Percentiles rank a stretch among this genome's conserved stretches.
phyloP scores from a whole-genome alignment of 441 rosid genomes.

The Mallotus repandus region DNA sequence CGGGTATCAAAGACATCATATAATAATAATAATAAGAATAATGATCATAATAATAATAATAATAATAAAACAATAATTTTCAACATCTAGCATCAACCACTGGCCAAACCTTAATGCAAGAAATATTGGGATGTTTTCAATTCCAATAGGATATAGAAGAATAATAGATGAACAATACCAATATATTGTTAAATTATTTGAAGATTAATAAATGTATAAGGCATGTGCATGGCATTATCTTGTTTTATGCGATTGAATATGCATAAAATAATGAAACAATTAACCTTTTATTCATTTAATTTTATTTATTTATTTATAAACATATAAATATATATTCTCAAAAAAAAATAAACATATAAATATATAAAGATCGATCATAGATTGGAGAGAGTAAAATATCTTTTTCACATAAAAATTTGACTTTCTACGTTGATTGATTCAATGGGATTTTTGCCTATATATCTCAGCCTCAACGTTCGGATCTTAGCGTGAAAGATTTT shows the following conservation, averaged over 20 bases:
- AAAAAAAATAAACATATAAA: no score
- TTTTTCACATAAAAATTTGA: conserved; percentile 18
- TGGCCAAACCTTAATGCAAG: conserved; percentile 5
- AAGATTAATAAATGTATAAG: conserved; percentile 4
- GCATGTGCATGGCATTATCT: conserved; percentile 43
- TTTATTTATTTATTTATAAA: no score
- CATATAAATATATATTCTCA: no score
- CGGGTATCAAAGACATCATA: no score
- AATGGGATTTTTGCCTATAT: conserved; percentile 17
- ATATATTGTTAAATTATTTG: conserved; percentile 1
- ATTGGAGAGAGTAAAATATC: conserved; percentile 17
- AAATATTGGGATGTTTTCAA: not conserved
- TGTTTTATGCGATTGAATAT: conserved; percentile 24
- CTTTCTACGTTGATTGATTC: conserved; percentile 33
- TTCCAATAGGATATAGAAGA: not conserved
- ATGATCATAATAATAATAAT: not conserved
- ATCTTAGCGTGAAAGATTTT: conserved; percentile 7
- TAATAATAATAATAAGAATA: not conserved
- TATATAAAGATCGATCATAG: conserved; percentile 15
- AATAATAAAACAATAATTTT: not conserved
- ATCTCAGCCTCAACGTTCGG: conserved; percentile 18
- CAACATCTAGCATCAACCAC: not conserved
- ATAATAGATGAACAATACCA: conserved; percentile 2
- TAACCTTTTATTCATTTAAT: not conserved
- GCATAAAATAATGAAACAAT: not conserved